Percentiles rank a stretch among this genome's conserved stretches.
These are phyloP conservation scores for Globisporangium alternatum DNA, from an alignment of 352 stramenopile species.

Conservation along the genomic window DNA sequence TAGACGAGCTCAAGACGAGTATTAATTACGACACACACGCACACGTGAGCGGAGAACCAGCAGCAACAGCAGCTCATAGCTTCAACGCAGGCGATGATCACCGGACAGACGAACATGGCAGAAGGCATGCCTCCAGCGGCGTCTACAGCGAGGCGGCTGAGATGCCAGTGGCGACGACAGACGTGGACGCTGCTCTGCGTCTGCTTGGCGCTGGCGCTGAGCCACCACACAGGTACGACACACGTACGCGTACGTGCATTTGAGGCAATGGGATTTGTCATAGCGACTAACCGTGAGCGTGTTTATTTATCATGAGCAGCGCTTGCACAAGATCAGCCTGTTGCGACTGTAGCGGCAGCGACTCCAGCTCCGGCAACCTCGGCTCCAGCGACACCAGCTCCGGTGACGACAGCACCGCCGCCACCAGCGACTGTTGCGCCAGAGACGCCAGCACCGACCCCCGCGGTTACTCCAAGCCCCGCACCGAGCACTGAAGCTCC, in stretches of 20 bases:
- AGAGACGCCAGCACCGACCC: conserved; percentile 2
- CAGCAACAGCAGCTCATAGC: no score
- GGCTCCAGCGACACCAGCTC: not conserved
- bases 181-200: conserved; percentile 9
- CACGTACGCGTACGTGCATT: not conserved
- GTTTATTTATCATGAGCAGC: not conserved
- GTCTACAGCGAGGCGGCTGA: not conserved
- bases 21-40: no score
- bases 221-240: conserved; percentile 4
- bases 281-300: not conserved
- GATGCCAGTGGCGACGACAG: not conserved
- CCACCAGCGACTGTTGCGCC: conserved; percentile 1
- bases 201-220: conserved; percentile 4
- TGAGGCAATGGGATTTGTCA: not conserved
- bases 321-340: conserved; percentile 10
- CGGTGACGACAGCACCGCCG: not conserved
- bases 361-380: not conserved
- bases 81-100: no score
- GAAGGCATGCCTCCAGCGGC: no score
- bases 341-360: not conserved
- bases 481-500: conserved; percentile 6
- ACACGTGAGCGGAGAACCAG: no score
- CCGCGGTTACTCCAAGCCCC: not conserved
- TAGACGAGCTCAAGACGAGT: no score
- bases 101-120: not conserved